Evolutionary conservation across 345 rosid genomes (phyloP).

Genomic region (Pistacia vera): DNA sequence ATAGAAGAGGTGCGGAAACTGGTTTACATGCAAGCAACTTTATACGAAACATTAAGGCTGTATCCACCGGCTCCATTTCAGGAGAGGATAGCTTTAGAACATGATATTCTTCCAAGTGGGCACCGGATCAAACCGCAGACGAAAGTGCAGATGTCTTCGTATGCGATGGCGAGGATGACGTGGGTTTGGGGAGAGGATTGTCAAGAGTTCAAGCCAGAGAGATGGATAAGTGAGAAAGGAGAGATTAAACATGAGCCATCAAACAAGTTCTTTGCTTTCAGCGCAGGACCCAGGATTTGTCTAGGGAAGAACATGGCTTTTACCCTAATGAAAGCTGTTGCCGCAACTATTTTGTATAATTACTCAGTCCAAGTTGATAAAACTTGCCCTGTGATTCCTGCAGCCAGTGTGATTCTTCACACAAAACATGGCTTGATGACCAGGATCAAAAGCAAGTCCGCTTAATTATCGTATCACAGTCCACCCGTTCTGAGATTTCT

Average conservation of each 20-base stretch:
- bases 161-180: no score
- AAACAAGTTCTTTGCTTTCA: constrained; percentile 7
- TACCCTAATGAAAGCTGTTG: neutral
- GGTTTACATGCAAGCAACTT: constrained; percentile 30
- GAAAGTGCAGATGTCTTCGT: no score
- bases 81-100: constrained; percentile 13
- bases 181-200: no score
- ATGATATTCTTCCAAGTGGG: constrained; percentile 10
- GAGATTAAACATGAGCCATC: constrained; percentile 18
- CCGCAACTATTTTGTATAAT: neutral
- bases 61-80: constrained; percentile 31
- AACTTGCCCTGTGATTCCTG: neutral
- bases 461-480: no score
- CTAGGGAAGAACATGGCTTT: neutral
- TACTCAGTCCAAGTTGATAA: neutral
- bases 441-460: neutral
- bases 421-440: neutral
- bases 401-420: neutral
- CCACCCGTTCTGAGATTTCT: no score
- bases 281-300: constrained; percentile 16
- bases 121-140: no score
- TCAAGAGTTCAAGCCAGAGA: constrained; percentile 28
- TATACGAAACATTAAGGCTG: constrained; percentile 31
- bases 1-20: constrained; percentile 7
- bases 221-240: constrained; percentile 12